A percentile compares a stretch with the other conserved stretches of the same genome.
phyloP scores from a whole-genome alignment of 805 yeast species.

The Candida odintsovae region DNA sequence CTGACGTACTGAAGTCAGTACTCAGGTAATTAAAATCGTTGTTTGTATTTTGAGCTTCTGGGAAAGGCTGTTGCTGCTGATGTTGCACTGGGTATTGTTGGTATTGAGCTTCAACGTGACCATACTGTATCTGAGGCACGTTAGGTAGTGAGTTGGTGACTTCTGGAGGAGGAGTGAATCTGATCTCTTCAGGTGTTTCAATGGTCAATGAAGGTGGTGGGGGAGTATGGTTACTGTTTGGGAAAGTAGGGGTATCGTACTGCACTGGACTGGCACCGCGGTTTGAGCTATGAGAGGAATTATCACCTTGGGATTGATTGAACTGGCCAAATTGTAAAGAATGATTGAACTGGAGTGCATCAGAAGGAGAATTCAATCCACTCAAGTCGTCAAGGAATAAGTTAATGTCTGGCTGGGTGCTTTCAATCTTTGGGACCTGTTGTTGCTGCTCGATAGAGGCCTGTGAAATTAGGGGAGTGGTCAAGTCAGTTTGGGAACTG shows the following conservation, averaged over 20 bases:
- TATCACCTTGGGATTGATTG: neutral
- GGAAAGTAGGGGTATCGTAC: neutral
- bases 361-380: constrained; percentile 2
- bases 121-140: neutral
- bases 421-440: neutral
- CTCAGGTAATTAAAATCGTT: constrained; percentile 7
- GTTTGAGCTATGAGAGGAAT: neutral
- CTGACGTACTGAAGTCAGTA: constrained; percentile 12
- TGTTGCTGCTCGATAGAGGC: neutral
- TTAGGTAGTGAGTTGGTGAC: neutral
- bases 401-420: neutral
- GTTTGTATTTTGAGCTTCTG: neutral
- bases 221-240: neutral
- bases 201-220: constrained; percentile 5
- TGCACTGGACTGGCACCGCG: neutral
- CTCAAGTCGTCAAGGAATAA: constrained; percentile 4
- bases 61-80: neutral
- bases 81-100: neutral
- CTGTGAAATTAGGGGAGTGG: neutral
- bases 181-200: constrained; percentile 5
- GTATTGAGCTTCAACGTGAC: neutral
- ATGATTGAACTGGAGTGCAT: constrained; percentile 1
- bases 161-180: neutral
- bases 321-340: neutral
- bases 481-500: constrained; percentile 10